Evolutionary conservation across 148 eudicot genomes (phyloP).

Genomic region (Nepenthes gracilis): DNA sequence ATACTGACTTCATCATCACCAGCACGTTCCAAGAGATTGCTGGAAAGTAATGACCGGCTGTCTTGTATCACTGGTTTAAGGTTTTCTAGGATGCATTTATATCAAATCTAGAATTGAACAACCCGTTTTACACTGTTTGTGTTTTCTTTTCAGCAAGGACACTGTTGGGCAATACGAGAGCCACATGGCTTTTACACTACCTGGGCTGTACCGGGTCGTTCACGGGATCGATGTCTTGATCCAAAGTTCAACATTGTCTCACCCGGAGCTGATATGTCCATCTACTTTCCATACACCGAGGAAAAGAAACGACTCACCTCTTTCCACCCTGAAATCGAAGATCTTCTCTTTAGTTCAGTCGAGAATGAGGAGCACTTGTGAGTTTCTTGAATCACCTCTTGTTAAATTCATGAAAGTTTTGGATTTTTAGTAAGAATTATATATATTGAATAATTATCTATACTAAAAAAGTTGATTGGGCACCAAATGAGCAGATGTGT

Average conservation of each 20-base stretch:
- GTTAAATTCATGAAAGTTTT: neutral
- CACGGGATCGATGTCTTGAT: slow-evolving; percentile 95
- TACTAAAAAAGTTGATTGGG: neutral
- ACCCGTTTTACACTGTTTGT: neutral
- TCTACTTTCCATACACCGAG: slow-evolving; percentile 80
- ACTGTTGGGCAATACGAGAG: slow-evolving; percentile 96
- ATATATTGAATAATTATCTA: neutral
- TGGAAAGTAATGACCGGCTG: slow-evolving; percentile 48
- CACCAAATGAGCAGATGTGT: slow-evolving; percentile 37
- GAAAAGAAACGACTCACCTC: slow-evolving; percentile 66
- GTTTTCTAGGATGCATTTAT: neutral
- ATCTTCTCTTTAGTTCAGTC: slow-evolving; percentile 64
- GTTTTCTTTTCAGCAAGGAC: slow-evolving; percentile 54
- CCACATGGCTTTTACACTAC: slow-evolving; percentile 81
- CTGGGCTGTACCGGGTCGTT: slow-evolving; percentile 92
- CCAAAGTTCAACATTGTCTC: slow-evolving; percentile 97
- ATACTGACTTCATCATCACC: slow-evolving; percentile 94
- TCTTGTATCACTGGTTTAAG: neutral
- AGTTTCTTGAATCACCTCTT: slow-evolving; percentile 1
- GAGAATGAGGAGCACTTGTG: slow-evolving; percentile 88
- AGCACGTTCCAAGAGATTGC: slow-evolving; percentile 99
- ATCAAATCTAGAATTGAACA: neutral
- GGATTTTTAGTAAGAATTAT: neutral
- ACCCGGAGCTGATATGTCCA: slow-evolving; percentile 83
- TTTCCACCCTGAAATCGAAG: slow-evolving; percentile 81